Conservation (phyloP, 1,284 basidiomycete genomes). For the Ustilago trichophora region DNA sequence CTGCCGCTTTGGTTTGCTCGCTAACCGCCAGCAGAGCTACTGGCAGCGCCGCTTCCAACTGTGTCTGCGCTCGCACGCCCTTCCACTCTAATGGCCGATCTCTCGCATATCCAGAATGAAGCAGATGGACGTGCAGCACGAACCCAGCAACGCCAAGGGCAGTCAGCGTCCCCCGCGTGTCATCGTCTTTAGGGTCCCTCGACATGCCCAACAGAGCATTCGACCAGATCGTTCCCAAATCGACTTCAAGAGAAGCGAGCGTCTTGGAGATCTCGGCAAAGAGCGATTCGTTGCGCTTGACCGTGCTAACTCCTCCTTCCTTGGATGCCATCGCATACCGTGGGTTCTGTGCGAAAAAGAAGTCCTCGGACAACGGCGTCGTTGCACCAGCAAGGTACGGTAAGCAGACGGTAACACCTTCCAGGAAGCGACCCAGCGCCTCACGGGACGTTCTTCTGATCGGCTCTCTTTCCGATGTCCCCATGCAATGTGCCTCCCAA, state of each 20-base stretch:
- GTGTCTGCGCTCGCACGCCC: slow-evolving; percentile 23
- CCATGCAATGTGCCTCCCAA: slow-evolving; percentile 36
- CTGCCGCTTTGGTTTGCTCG: slow-evolving; percentile 40
- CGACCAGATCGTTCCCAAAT: slow-evolving; percentile 32
- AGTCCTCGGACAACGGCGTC: slow-evolving; percentile 27
- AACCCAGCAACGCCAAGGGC: slow-evolving; percentile 33
- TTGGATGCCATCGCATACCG: slow-evolving; percentile 16
- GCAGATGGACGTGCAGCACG: slow-evolving; percentile 30
- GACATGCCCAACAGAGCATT: slow-evolving; percentile 25
- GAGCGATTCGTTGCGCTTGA: slow-evolving; percentile 29
- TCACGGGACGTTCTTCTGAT: slow-evolving; percentile 27
- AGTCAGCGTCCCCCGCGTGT: slow-evolving; percentile 21
- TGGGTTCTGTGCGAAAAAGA: slow-evolving; percentile 18
- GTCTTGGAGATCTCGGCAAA: slow-evolving; percentile 46
- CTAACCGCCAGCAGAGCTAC: slow-evolving; percentile 25
- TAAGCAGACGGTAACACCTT: slow-evolving; percentile 34
- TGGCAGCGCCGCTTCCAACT: slow-evolving; percentile 40
- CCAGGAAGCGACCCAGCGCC: slow-evolving; percentile 27
- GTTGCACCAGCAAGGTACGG: slow-evolving; percentile 27
- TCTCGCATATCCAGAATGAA: slow-evolving; percentile 32
- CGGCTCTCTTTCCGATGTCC: slow-evolving; percentile 16
- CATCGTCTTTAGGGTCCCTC: slow-evolving; percentile 26
- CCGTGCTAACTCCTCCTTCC: slow-evolving; percentile 8
- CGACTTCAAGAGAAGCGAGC: slow-evolving; percentile 31
- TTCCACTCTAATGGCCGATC: slow-evolving; percentile 38